Percentiles rank a stretch among this genome's conserved stretches.
Conservation (phyloP, 345 rosid species). For the Boechera divaricarpa region DNA sequence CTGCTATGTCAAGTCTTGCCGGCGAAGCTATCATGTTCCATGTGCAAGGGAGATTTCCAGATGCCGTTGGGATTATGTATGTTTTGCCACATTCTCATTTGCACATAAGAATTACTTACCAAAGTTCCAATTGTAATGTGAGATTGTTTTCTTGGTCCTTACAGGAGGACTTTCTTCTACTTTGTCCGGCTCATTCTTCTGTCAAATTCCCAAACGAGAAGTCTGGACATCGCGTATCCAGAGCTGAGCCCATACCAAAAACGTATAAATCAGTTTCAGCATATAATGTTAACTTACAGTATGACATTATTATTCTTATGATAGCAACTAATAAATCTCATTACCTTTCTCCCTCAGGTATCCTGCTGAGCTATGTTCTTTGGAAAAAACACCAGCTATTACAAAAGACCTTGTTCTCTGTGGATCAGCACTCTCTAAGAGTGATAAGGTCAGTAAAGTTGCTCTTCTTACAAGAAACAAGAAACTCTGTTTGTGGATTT, state of each 20-base stretch:
- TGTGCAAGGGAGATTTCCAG: slow-evolving; percentile 64
- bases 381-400: slow-evolving; percentile 34
- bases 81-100: slow-evolving; percentile 1
- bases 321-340: not conserved
- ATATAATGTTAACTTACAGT: not conserved
- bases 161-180: slow-evolving; percentile 73
- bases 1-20: slow-evolving; percentile 77
- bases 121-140: not conserved
- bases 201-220: slow-evolving; percentile 72
- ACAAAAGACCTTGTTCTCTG: slow-evolving; percentile 66
- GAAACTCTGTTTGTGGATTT: slow-evolving; percentile 7
- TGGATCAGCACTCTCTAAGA: slow-evolving; percentile 83
- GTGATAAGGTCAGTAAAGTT: slow-evolving; percentile 70
- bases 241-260: slow-evolving; percentile 21
- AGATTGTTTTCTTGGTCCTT: slow-evolving; percentile 23
- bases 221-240: slow-evolving; percentile 25
- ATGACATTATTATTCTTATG: not conserved
- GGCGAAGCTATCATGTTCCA: slow-evolving; percentile 77
- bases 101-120: not conserved
- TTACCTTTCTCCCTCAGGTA: slow-evolving; percentile 49
- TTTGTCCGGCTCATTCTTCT: slow-evolving; percentile 78
- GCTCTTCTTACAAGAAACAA: slow-evolving; percentile 2
- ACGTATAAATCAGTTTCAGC: slow-evolving; percentile 24
- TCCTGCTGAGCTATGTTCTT: slow-evolving; percentile 41
- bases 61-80: slow-evolving; percentile 87